Percentiles rank a stretch among this genome's conserved stretches.
Conservation (phyloP, 768 basidiomycete genomes). For the Suillus paluster region DNA sequence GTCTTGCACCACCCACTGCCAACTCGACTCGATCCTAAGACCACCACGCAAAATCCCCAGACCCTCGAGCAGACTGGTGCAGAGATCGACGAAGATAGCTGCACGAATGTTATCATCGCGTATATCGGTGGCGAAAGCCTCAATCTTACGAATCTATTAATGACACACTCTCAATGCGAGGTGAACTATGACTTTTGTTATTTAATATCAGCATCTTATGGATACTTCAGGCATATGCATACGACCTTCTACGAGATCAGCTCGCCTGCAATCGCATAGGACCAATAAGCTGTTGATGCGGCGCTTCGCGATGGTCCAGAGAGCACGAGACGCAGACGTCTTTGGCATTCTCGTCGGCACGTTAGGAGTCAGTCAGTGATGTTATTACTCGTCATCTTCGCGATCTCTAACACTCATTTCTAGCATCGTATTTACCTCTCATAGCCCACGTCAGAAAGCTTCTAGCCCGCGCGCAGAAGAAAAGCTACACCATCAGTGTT, state of each 20-base stretch:
- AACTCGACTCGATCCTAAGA: conserved; percentile 26
- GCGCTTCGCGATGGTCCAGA: conserved; percentile 85
- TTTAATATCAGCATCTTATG: not conserved
- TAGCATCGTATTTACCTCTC: conserved; percentile 85
- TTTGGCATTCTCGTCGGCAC: conserved; percentile 96
- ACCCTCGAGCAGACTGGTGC: not conserved
- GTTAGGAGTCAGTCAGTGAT: conserved; percentile 75
- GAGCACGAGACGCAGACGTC: conserved; percentile 89
- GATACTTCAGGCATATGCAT: conserved; percentile 69
- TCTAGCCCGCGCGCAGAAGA: conserved; percentile 73
- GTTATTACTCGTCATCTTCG: not conserved
- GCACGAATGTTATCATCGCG: conserved; percentile 35
- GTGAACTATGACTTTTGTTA: conserved; percentile 41
- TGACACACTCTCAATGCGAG: conserved; percentile 72
- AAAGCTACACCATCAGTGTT: conserved; percentile 93
- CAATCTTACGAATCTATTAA: conserved; percentile 80
- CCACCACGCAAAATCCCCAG: not conserved
- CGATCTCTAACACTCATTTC: not conserved
- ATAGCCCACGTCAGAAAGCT: conserved; percentile 79
- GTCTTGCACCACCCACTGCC: conserved; percentile 44
- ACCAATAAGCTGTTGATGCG: conserved; percentile 89
- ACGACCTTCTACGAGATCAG: conserved; percentile 55
- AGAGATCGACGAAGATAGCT: conserved; percentile 2
- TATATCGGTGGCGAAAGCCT: conserved; percentile 84
- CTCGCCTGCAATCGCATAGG: conserved; percentile 61